Conservation (phyloP, 495 filamentous ascomycete species). For the Lasiosphaeria miniovina region DNA sequence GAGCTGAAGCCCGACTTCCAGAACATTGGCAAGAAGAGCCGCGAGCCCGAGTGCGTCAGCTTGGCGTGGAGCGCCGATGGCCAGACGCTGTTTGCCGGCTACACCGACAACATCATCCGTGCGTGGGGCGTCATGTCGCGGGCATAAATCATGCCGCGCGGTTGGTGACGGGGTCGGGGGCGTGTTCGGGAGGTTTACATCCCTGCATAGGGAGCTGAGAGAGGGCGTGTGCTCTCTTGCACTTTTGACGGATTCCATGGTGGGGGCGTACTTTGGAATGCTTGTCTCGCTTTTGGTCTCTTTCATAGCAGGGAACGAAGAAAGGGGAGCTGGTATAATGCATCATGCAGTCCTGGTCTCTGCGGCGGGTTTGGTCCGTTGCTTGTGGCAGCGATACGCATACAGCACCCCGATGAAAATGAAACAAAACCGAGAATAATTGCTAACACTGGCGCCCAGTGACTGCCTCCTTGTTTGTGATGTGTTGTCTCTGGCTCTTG, state of each 20-base stretch:
- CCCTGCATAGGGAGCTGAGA: slow-evolving; percentile 22
- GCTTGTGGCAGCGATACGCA: slow-evolving; percentile 28
- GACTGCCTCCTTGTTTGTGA: not conserved
- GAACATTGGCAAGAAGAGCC: slow-evolving; percentile 95
- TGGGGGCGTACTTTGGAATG: slow-evolving; percentile 39
- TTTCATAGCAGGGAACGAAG: slow-evolving; percentile 34
- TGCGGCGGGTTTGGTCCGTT: slow-evolving; percentile 11
- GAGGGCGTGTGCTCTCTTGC: slow-evolving; percentile 18
- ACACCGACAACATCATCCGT: slow-evolving; percentile 99
- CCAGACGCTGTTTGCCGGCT: slow-evolving; percentile 98
- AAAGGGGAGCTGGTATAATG: slow-evolving; percentile 34
- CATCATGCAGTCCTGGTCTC: slow-evolving; percentile 24
- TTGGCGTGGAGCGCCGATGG: slow-evolving; percentile 97
- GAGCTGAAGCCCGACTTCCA: slow-evolving; percentile 99
- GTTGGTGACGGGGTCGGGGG: slow-evolving; percentile 21
- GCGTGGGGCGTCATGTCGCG: slow-evolving; percentile 96
- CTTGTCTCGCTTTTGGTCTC: slow-evolving; percentile 39
- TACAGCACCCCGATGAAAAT: slow-evolving; percentile 29
- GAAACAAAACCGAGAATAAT: slow-evolving; percentile 23
- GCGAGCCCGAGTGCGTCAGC: slow-evolving; percentile 96
- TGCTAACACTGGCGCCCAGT: slow-evolving; percentile 7
- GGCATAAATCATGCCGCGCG: slow-evolving; percentile 40
- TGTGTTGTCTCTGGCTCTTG: slow-evolving; percentile 2
- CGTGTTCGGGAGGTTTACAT: slow-evolving; percentile 25
- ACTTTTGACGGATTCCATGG: slow-evolving; percentile 38